Evolutionary conservation across 768 basidiomycete genomes (phyloP).

Genomic region (Russula sp.): DNA sequence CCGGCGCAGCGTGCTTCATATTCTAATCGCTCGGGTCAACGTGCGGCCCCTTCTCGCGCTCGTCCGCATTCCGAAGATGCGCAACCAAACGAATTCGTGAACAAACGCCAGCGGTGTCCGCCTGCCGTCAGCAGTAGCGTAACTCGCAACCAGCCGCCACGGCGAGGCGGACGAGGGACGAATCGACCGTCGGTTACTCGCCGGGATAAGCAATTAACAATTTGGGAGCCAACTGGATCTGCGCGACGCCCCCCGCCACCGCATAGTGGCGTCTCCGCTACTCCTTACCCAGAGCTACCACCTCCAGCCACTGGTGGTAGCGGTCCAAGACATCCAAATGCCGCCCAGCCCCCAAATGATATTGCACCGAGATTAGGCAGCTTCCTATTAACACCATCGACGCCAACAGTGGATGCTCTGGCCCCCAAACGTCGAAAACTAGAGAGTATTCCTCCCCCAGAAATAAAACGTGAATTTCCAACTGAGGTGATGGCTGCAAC

Average conservation of each 20-base stretch:
- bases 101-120: conserved; percentile 10
- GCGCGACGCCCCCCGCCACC: not conserved
- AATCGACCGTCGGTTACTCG: not conserved
- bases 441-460: not conserved
- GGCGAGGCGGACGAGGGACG: not conserved
- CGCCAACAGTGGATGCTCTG: not conserved
- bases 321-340: not conserved
- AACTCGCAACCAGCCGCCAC: not conserved
- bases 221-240: not conserved
- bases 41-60: not conserved
- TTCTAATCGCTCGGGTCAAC: not conserved
- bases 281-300: not conserved
- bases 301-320: not conserved
- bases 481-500: not conserved
- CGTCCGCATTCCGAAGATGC: conserved; percentile 18
- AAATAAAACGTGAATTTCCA: not conserved
- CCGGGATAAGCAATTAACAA: not conserved
- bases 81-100: conserved; percentile 21
- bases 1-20: not conserved
- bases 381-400: not conserved
- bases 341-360: not conserved
- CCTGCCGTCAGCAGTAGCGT: conserved; percentile 10
- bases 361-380: not conserved
- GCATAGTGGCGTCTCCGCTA: not conserved
- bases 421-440: conserved; percentile 12